Percentiles rank a stretch among this genome's conserved stretches.
These are phyloP conservation scores for Phoenix dactylifera DNA, from an alignment of 176 grass and related monocot species.

Conservation along the genomic window DNA sequence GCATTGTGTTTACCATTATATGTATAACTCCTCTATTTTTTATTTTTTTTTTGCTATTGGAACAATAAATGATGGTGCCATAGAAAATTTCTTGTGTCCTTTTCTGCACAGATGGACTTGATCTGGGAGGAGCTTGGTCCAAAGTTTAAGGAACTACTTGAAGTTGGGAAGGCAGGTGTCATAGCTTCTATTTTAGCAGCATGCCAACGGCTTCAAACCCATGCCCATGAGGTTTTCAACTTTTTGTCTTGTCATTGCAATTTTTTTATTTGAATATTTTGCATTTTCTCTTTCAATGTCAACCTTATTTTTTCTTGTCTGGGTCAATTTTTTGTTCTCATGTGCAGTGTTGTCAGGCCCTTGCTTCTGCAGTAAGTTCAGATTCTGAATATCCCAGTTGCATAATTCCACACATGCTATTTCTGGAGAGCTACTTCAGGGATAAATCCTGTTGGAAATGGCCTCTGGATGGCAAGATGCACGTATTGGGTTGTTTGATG, in stretches of 20 bases:
- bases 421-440: constrained; percentile 54
- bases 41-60: too few species aligned
- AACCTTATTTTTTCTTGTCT: background rate
- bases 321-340: constrained; percentile 8
- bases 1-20: too few species aligned
- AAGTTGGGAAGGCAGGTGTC: constrained; percentile 71
- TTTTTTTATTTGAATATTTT: constrained; percentile 14
- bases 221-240: constrained; percentile 51
- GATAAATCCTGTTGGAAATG: constrained; percentile 70
- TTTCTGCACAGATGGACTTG: constrained; percentile 51
- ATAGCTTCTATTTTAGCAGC: constrained; percentile 77
- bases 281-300: constrained; percentile 12
- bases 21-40: too few species aligned
- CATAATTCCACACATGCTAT: constrained; percentile 63
- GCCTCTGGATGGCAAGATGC: constrained; percentile 55
- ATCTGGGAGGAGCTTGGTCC: constrained; percentile 85
- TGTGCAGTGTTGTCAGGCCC: constrained; percentile 64
- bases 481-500: constrained; percentile 86
- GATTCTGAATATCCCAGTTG: constrained; percentile 36
- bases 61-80: too few species aligned
- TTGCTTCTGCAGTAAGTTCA: constrained; percentile 47
- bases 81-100: background rate
- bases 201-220: constrained; percentile 58
- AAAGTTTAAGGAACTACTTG: constrained; percentile 70
- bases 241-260: background rate